These are phyloP conservation scores for Xylariaceae sp. DNA, from an alignment of 2,329 filamentous ascomycete species.

Conservation along the genomic window DNA sequence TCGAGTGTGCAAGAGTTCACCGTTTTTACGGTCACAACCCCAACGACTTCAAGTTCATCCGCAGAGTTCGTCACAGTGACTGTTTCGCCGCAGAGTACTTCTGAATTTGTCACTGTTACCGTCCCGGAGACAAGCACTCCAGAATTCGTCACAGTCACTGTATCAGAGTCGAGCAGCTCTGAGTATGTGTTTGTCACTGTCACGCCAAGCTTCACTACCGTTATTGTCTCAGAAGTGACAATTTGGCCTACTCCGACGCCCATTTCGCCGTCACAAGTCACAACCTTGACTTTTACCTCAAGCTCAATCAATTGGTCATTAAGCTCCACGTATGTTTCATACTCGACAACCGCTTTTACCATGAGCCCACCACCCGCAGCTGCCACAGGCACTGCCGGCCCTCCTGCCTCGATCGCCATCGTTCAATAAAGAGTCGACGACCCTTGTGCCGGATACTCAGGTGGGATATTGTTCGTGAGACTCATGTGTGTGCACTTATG, in stretches of 20 bases:
- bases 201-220: not conserved
- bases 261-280: slow-evolving; percentile 2
- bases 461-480: too few species aligned
- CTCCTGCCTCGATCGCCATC: not conserved
- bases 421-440: too few species aligned
- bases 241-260: not conserved
- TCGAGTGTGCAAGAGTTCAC: too few species aligned
- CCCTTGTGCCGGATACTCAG: too few species aligned
- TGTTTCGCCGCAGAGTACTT: not conserved
- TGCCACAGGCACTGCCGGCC: slow-evolving; percentile 12
- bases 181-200: not conserved
- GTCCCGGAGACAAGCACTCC: not conserved
- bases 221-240: not conserved
- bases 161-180: not conserved
- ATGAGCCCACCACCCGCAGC: slow-evolving; percentile 12
- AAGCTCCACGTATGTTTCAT: slow-evolving; percentile 17
- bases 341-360: slow-evolving; percentile 17
- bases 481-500: too few species aligned
- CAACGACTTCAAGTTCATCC: too few species aligned
- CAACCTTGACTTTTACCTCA: slow-evolving; percentile 16
- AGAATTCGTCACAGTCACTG: not conserved
- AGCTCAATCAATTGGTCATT: slow-evolving; percentile 17
- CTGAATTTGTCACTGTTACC: not conserved
- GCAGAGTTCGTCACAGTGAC: too few species aligned
- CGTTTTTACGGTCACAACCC: too few species aligned